phyloP scores from a whole-genome alignment of 2,329 filamentous ascomycete genomes.

The Alternaria consortialis region DNA sequence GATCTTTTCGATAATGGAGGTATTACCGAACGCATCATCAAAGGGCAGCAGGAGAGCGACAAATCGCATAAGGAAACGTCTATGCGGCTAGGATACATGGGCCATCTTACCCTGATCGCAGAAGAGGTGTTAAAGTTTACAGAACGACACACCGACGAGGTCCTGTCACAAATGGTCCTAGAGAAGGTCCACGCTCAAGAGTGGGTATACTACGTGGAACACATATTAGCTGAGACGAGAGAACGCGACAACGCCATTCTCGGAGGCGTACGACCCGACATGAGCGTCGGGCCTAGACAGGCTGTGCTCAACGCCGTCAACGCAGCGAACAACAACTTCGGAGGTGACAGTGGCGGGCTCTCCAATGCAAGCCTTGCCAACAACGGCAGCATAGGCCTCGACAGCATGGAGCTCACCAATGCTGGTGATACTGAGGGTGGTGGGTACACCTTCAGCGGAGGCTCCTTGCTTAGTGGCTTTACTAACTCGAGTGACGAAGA shows the following conservation, averaged over 20 bases:
- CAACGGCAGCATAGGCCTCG: conserved; percentile 61
- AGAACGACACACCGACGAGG: conserved; percentile 88
- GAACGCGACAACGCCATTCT: conserved; percentile 98
- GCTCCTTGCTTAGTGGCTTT: conserved; percentile 85
- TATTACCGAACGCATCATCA: conserved; percentile 89
- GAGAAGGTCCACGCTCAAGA: conserved; percentile 88
- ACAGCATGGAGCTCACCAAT: conserved; percentile 72
- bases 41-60: conserved; percentile 87
- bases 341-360: conserved; percentile 58
- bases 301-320: conserved; percentile 70
- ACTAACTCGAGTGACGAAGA: conserved; percentile 96
- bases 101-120: conserved; percentile 93
- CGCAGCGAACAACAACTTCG: conserved; percentile 65
- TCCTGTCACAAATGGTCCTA: conserved; percentile 82
- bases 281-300: conserved; percentile 80
- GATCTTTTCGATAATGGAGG: conserved; percentile 92
- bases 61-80: conserved; percentile 82
- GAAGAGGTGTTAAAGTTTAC: conserved; percentile 99
- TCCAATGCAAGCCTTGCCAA: conserved; percentile 84
- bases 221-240: conserved; percentile 88
- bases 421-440: conserved; percentile 73
- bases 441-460: conserved; percentile 76
- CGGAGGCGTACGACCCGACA: conserved; percentile 90
- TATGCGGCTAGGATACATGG: conserved; percentile 98
- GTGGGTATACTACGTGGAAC: conserved; percentile 95